phyloP scores from a whole-genome alignment of 2,329 filamentous ascomycete species.

The Neofusicoccum ribis region DNA sequence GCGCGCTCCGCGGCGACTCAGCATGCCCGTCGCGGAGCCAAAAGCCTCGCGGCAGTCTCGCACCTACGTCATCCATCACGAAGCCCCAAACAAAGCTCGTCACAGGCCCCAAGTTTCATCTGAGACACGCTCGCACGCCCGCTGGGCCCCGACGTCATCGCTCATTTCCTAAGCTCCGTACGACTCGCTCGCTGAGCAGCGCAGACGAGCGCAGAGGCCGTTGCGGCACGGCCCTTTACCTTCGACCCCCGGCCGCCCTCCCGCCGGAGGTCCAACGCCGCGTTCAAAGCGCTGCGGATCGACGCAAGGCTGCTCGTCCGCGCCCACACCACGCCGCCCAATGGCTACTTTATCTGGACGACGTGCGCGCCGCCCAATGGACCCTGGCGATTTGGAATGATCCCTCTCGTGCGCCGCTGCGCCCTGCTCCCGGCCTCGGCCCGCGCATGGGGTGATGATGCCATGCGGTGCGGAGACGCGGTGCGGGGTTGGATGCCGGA shows the following conservation, averaged over 20 bases:
- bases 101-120: slow-evolving; percentile 8
- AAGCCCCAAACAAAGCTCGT: not conserved
- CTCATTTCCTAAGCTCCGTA: slow-evolving; percentile 12
- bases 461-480: not conserved
- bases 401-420: not conserved
- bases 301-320: not conserved
- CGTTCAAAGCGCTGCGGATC: not conserved
- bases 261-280: not conserved
- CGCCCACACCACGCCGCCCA: not conserved
- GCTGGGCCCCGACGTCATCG: slow-evolving; percentile 1
- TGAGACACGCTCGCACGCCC: not conserved
- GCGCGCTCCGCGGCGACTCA: not conserved
- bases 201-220: not conserved
- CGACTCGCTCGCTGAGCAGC: not conserved
- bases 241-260: not conserved
- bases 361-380: not conserved
- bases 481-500: not conserved
- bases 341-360: not conserved
- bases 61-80: slow-evolving; percentile 14
- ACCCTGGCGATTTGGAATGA: not conserved
- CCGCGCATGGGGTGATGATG: not conserved
- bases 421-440: not conserved
- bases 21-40: not conserved
- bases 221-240: slow-evolving; percentile 2
- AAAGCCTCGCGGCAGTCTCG: not conserved